These are phyloP conservation scores for Puccinellia tenuiflora DNA, from an alignment of 176 grass and related monocot species.

Conservation along the genomic window DNA sequence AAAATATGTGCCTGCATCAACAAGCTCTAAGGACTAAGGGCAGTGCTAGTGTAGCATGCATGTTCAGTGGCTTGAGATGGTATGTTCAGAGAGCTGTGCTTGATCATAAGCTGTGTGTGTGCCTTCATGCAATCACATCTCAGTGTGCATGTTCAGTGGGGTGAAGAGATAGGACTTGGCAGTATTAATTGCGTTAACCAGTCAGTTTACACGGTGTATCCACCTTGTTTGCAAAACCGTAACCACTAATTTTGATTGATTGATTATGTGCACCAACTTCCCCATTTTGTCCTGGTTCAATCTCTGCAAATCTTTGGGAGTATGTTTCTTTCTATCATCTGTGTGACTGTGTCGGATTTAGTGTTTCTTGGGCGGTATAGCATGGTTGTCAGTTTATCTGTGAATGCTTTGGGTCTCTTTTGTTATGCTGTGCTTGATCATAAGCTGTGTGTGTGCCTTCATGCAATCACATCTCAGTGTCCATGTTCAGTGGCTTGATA, in stretches of 20 bases:
- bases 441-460: neutral
- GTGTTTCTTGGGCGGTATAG: neutral
- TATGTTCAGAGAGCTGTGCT: no score
- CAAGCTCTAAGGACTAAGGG: no score
- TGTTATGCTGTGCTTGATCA: neutral
- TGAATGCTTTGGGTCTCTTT: neutral
- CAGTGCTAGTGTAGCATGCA: no score
- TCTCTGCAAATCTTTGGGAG: neutral
- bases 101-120: no score
- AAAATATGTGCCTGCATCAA: no score
- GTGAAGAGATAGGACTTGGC: no score
- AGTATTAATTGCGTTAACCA: neutral
- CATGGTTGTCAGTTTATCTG: neutral
- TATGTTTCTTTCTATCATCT: neutral
- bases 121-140: no score
- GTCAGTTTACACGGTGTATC: neutral
- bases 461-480: neutral
- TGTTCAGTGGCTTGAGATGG: no score
- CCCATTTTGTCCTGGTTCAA: neutral
- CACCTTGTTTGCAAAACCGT: neutral
- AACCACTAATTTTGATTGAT: neutral
- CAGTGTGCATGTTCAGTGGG: no score
- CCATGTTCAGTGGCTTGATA: neutral
- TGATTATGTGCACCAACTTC: neutral
- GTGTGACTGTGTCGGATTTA: neutral